A percentile compares a stretch with the other conserved stretches of the same genome.
phyloP scores from a whole-genome alignment of 2,329 filamentous ascomycete species.

The Aspergillus aculeatinus region DNA sequence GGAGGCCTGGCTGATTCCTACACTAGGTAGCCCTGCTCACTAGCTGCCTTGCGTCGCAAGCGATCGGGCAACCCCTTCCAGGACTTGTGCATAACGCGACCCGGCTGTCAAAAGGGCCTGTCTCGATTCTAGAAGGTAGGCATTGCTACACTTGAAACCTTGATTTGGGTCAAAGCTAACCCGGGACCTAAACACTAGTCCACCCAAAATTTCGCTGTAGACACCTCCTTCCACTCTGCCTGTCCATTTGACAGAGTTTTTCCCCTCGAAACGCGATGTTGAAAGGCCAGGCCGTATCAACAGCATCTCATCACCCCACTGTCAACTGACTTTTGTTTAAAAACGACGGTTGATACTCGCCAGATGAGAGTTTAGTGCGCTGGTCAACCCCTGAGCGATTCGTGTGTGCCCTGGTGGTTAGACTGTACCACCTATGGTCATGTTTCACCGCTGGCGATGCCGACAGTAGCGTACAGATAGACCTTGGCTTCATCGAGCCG shows the following conservation, averaged over 20 bases:
- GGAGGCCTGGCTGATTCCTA: background rate
- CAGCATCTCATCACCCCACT: background rate
- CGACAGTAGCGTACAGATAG: slow-evolving; percentile 1
- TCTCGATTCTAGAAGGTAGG: slow-evolving; percentile 7
- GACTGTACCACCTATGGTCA: background rate
- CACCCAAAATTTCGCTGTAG: background rate
- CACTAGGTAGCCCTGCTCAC: background rate
- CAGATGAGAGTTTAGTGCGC: background rate
- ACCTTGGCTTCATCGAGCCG: background rate
- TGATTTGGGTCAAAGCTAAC: background rate
- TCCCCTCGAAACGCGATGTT: background rate
- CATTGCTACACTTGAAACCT: background rate
- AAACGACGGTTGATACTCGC: background rate
- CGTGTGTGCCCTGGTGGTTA: background rate
- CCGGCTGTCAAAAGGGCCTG: background rate
- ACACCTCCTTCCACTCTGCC: background rate
- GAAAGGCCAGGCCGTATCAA: background rate
- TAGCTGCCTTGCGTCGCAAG: slow-evolving; percentile 1
- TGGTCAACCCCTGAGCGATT: background rate
- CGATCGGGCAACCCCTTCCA: background rate
- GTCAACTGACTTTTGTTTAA: background rate
- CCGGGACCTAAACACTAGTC: background rate
- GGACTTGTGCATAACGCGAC: background rate
- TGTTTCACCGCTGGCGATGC: slow-evolving; percentile 2
- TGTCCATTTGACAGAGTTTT: background rate